Percentiles rank a stretch among this genome's conserved stretches.
These are phyloP conservation scores for Penicillium sp. DNA, from an alignment of 2,329 filamentous ascomycete species.

Conservation along the genomic window DNA sequence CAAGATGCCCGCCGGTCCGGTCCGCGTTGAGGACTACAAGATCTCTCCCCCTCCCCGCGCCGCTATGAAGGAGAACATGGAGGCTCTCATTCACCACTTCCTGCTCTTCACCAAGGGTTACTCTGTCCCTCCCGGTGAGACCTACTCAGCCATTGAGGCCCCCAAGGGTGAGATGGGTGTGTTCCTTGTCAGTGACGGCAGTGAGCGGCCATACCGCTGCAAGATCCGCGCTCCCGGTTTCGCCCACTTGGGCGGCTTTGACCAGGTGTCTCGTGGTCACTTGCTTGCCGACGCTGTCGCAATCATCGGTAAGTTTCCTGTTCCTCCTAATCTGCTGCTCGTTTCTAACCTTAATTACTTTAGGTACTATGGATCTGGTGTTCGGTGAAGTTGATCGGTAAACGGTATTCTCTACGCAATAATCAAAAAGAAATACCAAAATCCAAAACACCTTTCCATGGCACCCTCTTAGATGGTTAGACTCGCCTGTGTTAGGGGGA, in stretches of 20 bases:
- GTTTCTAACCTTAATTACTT: constrained; percentile 14
- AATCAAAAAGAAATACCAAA: constrained; percentile 22
- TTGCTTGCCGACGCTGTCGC: constrained; percentile 94
- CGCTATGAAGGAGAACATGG: constrained; percentile 99
- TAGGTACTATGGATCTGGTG: constrained; percentile 75
- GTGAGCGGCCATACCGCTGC: constrained; percentile 92
- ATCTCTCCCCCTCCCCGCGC: constrained; percentile 89
- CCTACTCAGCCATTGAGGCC: constrained; percentile 97
- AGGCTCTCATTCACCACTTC: constrained; percentile 98
- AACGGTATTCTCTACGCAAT: constrained; percentile 21
- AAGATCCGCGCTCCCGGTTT: constrained; percentile 97
- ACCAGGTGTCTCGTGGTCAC: constrained; percentile 89
- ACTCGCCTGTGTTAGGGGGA: constrained; percentile 13
- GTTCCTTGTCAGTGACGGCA: constrained; percentile 91
- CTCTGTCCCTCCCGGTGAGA: constrained; percentile 93
- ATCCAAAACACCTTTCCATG: constrained; percentile 21
- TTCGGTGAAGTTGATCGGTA: constrained; percentile 67
- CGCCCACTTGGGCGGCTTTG: constrained; percentile 89
- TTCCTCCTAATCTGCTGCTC: not conserved
- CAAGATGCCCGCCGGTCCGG: constrained; percentile 93
- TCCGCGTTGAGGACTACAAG: constrained; percentile 99
- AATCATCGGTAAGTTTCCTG: constrained; percentile 65
- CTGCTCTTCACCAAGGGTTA: constrained; percentile 98
- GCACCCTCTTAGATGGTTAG: constrained; percentile 22
- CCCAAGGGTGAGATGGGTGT: constrained; percentile 99